Conservation (phyloP, 2,329 filamentous ascomycete genomes). For the Lecanicillium sp. region DNA sequence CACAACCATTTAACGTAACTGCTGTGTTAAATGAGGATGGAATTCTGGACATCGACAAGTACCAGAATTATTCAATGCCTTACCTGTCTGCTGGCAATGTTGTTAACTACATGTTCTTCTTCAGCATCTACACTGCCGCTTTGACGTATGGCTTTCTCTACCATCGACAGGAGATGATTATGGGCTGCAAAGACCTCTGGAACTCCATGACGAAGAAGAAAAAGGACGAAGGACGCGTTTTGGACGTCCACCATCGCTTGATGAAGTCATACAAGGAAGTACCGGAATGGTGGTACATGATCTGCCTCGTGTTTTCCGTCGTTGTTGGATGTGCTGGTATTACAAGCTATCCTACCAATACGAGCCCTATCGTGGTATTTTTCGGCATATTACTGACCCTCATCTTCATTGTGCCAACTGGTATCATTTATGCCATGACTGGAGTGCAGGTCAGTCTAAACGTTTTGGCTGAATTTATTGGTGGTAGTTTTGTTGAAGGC, state of each 20-base stretch:
- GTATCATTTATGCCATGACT: slow-evolving; percentile 35
- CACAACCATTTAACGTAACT: slow-evolving; percentile 26
- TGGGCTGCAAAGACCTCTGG: slow-evolving; percentile 18
- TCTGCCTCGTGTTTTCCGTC: slow-evolving; percentile 23
- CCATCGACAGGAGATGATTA: slow-evolving; percentile 19
- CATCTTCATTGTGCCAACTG: slow-evolving; percentile 34
- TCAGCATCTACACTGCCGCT: slow-evolving; percentile 20
- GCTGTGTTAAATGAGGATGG: slow-evolving; percentile 27
- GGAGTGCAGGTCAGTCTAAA: slow-evolving; percentile 34
- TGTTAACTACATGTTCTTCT: slow-evolving; percentile 22
- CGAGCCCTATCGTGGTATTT: slow-evolving; percentile 31
- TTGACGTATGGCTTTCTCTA: slow-evolving; percentile 20
- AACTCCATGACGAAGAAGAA: slow-evolving; percentile 12
- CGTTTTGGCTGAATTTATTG: slow-evolving; percentile 33
- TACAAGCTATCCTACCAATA: slow-evolving; percentile 32
- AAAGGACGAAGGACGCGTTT: slow-evolving; percentile 7
- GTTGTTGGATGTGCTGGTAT: slow-evolving; percentile 29
- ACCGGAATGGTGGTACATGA: slow-evolving; percentile 36
- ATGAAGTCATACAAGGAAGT: slow-evolving; percentile 24
- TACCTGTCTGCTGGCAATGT: slow-evolving; percentile 19
- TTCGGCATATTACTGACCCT: slow-evolving; percentile 30
- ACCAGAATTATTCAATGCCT: slow-evolving; percentile 35
- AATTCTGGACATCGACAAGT: slow-evolving; percentile 26
- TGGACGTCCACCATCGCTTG: slow-evolving; percentile 24
- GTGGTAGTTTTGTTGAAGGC: slow-evolving; percentile 26